Conservation (phyloP, 352 stramenopile species). For the Pilasporangium apinafurcum region DNA sequence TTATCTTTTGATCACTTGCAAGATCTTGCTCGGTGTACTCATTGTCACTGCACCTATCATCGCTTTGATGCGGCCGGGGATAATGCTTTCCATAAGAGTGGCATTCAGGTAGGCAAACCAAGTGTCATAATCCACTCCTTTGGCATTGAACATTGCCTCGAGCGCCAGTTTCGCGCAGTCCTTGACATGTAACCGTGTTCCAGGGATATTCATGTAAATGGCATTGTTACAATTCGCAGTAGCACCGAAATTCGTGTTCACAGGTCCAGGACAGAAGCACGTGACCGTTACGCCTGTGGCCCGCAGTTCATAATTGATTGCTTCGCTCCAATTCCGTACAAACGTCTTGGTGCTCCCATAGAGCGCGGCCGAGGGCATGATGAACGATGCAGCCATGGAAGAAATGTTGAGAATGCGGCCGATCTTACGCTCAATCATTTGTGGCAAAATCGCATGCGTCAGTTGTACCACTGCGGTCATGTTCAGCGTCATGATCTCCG, state of each 20-base stretch:
- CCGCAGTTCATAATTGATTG: slow-evolving; percentile 77
- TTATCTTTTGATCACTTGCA: slow-evolving; percentile 16
- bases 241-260: slow-evolving; percentile 69
- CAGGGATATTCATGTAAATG: slow-evolving; percentile 28
- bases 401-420: slow-evolving; percentile 82
- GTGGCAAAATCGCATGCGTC: slow-evolving; percentile 53
- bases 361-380: slow-evolving; percentile 58
- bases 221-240: slow-evolving; percentile 23
- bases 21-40: slow-evolving; percentile 19
- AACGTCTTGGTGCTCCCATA: slow-evolving; percentile 80
- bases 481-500: slow-evolving; percentile 66
- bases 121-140: slow-evolving; percentile 41
- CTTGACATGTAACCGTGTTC: slow-evolving; percentile 26
- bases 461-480: slow-evolving; percentile 55
- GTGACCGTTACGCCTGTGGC: slow-evolving; percentile 71
- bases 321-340: slow-evolving; percentile 66
- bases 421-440: slow-evolving; percentile 62
- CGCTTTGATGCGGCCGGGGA: slow-evolving; percentile 26
- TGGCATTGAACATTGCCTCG: slow-evolving; percentile 48
- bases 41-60: slow-evolving; percentile 28
- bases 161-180: slow-evolving; percentile 33
- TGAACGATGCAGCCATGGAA: slow-evolving; percentile 37
- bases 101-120: slow-evolving; percentile 11
- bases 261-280: slow-evolving; percentile 60
- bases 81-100: slow-evolving; percentile 20